Evolutionary conservation across 2,329 filamentous ascomycete genomes (phyloP).

Genomic region (Nothomitra cinnamomea): DNA sequence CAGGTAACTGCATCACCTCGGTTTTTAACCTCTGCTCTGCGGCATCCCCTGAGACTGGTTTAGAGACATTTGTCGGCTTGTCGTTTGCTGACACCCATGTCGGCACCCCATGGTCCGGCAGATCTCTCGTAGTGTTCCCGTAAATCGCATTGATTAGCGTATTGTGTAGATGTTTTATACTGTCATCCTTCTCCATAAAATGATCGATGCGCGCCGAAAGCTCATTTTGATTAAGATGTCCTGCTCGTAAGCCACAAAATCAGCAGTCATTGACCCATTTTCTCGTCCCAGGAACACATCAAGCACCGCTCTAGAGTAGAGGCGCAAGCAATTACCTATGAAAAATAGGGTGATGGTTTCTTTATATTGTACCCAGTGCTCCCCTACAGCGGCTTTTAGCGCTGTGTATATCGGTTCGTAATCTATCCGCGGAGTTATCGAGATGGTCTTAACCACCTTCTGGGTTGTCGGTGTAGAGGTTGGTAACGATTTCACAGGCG

Average conservation of each 20-base stretch:
- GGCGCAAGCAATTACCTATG: conserved; percentile 26
- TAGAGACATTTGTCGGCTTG: conserved; percentile 30
- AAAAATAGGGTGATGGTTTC: conserved; percentile 38
- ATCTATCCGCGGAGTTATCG: conserved; percentile 42
- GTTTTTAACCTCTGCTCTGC: conserved; percentile 45
- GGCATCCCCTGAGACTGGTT: conserved; percentile 38
- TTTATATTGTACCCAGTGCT: conserved; percentile 44
- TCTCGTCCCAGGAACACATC: conserved; percentile 4
- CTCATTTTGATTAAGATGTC: conserved; percentile 43
- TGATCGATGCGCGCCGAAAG: conserved; percentile 37
- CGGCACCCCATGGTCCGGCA: conserved; percentile 44
- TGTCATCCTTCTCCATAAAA: conserved; percentile 34
- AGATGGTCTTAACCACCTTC: conserved; percentile 32
- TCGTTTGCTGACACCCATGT: conserved; percentile 46
- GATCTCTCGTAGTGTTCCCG: conserved; percentile 40
- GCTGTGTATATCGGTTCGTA: conserved; percentile 44
- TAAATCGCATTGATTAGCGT: conserved; percentile 41
- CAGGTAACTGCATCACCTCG: conserved; percentile 45
- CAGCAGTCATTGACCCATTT: conserved; percentile 4
- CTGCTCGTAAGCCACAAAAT: conserved; percentile 19
- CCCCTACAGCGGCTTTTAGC: conserved; percentile 40
- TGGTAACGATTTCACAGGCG: conserved; percentile 40
- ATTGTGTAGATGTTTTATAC: conserved; percentile 42
- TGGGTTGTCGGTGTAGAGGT: conserved; percentile 31
- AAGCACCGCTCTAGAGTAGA: background rate